Percentiles rank a stretch among this genome's conserved stretches.
phyloP scores from a whole-genome alignment of 2,329 filamentous ascomycete species.

The Eurotiales sp. region DNA sequence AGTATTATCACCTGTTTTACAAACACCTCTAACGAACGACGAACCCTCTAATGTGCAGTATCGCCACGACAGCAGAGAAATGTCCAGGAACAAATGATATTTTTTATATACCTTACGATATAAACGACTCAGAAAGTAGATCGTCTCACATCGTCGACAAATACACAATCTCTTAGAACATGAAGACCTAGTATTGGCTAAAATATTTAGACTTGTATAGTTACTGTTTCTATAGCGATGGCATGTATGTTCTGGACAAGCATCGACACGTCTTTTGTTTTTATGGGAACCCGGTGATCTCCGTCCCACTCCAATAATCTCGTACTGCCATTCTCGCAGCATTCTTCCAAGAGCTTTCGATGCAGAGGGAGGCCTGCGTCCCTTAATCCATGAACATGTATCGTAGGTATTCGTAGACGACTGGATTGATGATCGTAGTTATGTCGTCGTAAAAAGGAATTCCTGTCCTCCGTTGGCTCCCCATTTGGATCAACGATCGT shows the following conservation, averaged over 20 bases:
- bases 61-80: too few relatives aligned
- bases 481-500: conserved; percentile 4
- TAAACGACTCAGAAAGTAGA: too few relatives aligned
- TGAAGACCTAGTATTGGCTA: too few relatives aligned
- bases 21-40: too few relatives aligned
- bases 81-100: too few relatives aligned
- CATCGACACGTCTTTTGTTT: conserved; percentile 59
- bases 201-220: too few relatives aligned
- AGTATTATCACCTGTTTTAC: too few relatives aligned
- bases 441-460: neutral
- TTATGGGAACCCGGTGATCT: conserved; percentile 67
- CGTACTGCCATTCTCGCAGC: conserved; percentile 54
- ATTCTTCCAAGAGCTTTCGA: conserved; percentile 53
- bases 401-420: conserved; percentile 53
- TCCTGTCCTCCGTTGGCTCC: conserved; percentile 35
- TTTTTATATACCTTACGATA: too few relatives aligned
- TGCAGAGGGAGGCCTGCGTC: conserved; percentile 61
- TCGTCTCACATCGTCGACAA: too few relatives aligned
- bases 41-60: too few relatives aligned
- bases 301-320: conserved; percentile 70
- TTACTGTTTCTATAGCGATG: conserved; percentile 38
- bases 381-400: conserved; percentile 65
- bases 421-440: neutral
- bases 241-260: conserved; percentile 53
- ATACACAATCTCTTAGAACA: too few relatives aligned